These are phyloP conservation scores for Clathrus columnatus DNA, from an alignment of 768 basidiomycete genomes.

Conservation along the genomic window DNA sequence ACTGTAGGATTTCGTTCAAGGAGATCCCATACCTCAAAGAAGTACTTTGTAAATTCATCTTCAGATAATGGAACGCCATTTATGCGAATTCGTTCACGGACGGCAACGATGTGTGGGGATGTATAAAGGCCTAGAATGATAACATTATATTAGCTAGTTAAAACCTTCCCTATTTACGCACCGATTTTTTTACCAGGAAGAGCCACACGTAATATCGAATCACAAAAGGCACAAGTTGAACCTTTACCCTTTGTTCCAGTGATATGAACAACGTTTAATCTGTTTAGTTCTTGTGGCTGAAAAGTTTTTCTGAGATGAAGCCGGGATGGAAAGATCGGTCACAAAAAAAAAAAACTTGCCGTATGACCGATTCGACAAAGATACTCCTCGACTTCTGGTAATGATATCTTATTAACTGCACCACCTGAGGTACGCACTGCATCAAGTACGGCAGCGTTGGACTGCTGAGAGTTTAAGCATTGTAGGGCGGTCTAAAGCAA, in stretches of 20 bases:
- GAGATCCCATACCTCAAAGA: conserved; percentile 93
- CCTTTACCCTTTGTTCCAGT: conserved; percentile 99
- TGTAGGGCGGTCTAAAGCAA: conserved; percentile 51
- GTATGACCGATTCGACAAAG: conserved; percentile 77
- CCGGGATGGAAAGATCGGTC: conserved; percentile 2
- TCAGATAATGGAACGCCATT: conserved; percentile 88
- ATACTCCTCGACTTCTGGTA: conserved; percentile 89
- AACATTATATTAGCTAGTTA: background rate
- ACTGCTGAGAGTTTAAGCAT: conserved; percentile 72
- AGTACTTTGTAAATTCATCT: conserved; percentile 79
- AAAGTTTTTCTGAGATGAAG: conserved; percentile 13
- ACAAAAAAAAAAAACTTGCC: conserved; percentile 38
- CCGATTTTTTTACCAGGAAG: conserved; percentile 76
- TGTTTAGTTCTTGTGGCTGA: conserved; percentile 77
- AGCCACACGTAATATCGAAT: conserved; percentile 74
- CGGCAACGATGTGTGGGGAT: conserved; percentile 92
- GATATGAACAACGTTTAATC: conserved; percentile 88
- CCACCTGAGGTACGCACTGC: conserved; percentile 70
- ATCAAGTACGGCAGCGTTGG: conserved; percentile 88
- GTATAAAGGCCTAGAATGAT: conserved; percentile 76
- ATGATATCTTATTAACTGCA: conserved; percentile 47
- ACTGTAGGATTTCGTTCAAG: conserved; percentile 59
- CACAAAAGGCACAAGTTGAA: conserved; percentile 89
- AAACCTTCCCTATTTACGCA: conserved; percentile 19
- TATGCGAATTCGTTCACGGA: conserved; percentile 90